phyloP scores from a whole-genome alignment of 1,139 yeast genomes.

The Pichia cactophila region DNA sequence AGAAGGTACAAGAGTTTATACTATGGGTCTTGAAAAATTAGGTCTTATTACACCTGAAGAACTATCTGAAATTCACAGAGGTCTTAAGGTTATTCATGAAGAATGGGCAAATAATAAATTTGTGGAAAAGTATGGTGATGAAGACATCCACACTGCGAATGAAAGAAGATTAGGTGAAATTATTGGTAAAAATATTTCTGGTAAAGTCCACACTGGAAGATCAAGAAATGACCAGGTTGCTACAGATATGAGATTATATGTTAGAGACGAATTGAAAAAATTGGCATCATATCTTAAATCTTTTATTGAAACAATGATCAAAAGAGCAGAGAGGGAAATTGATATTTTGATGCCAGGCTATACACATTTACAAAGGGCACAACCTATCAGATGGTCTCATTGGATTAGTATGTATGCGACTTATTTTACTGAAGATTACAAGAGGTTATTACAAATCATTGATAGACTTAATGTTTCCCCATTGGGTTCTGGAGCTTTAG shows the following conservation, averaged over 20 bases:
- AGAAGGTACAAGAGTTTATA: conserved; percentile 89
- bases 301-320: conserved; percentile 58
- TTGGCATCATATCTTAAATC: conserved; percentile 51
- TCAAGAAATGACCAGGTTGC: conserved; percentile 98
- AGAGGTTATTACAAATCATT: conserved; percentile 73
- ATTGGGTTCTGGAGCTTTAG: conserved; percentile 94
- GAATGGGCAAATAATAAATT: conserved; percentile 80
- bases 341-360: conserved; percentile 97
- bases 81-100: conserved; percentile 57
- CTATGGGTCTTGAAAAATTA: conserved; percentile 73
- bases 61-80: conserved; percentile 70
- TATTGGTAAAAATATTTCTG: conserved; percentile 88
- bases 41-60: conserved; percentile 70
- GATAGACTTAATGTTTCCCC: conserved; percentile 84
- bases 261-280: conserved; percentile 65
- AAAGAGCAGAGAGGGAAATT: conserved; percentile 78
- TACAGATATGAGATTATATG: conserved; percentile 93
- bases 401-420: conserved; percentile 95
- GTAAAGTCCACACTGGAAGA: conserved; percentile 97
- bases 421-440: conserved; percentile 82
- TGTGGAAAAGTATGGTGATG: conserved; percentile 86
- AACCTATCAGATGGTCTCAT: conserved; percentile 98
- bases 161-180: conserved; percentile 96
- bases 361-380: conserved; percentile 97
- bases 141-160: conserved; percentile 97